phyloP scores from a whole-genome alignment of 2,329 filamentous ascomycete species.

The Trichoderma hamatum region DNA sequence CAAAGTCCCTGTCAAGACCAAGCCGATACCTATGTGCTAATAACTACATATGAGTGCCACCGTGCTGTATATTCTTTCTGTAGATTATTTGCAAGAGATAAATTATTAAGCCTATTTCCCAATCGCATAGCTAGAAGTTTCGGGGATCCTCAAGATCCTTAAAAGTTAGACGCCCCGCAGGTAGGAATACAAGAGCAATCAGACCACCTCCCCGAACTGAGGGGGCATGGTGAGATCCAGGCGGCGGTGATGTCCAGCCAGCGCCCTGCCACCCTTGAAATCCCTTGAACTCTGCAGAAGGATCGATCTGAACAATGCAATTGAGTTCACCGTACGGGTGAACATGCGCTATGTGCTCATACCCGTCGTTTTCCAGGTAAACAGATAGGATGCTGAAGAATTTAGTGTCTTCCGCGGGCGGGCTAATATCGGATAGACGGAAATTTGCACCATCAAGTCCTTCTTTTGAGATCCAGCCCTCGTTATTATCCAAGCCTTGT shows the following conservation, averaged over 20 bases:
- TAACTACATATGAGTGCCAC: too few relatives aligned
- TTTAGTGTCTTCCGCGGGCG: neutral
- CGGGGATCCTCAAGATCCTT: neutral
- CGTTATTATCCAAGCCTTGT: neutral
- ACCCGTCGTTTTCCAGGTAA: neutral
- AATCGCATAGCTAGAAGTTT: neutral
- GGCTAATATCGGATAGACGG: neutral
- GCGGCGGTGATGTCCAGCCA: neutral
- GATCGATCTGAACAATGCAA: neutral
- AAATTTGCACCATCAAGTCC: neutral
- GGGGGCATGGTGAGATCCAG: neutral
- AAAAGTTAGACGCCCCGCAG: neutral
- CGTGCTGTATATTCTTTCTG: neutral
- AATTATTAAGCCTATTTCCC: neutral
- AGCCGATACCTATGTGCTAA: neutral
- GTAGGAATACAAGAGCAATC: neutral
- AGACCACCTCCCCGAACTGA: neutral
- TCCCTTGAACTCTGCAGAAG: neutral
- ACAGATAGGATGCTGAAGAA: neutral
- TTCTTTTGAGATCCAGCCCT: neutral
- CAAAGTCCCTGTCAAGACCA: neutral
- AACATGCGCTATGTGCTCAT: neutral
- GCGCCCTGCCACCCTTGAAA: neutral
- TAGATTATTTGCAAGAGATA: neutral
- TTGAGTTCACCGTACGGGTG: neutral